Evolutionary conservation across 1,284 basidiomycete species (phyloP), one percentile per base, ranked within the genome.

Genomic region (Trichosporon coremiiforme): DNA sequence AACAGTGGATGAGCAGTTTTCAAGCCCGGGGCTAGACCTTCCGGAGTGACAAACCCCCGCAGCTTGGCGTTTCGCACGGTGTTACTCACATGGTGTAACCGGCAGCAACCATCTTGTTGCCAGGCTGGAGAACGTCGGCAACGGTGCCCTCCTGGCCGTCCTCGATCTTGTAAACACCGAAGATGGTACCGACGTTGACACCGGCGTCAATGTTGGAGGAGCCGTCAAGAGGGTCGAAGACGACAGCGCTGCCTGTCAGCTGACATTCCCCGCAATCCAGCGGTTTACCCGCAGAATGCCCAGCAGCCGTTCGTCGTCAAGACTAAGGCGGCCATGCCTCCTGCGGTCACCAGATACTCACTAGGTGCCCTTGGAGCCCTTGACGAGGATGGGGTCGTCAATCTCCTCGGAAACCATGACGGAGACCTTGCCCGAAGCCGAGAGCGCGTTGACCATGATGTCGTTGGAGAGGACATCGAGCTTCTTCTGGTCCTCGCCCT

Each of bases 401-500:
- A 83, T 72, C 75, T 98, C 96, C 84, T 99, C 97, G 10, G 94
- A 97, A 68, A 99, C 95, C 77, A 99, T 91, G 35, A 99, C 95
- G 20, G 95, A 91, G 12, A 91, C 92, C 88, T 97, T 98, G 72
- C 97, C 94, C 31, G 93, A 95, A 1, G 95, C 94, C 47, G 92
- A 88, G 60, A 98, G 88, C 50, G 93, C 90, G 79, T 98, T 99
- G 83, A 99, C 89, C 97, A 99, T 99, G 87, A 99, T 99, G 83
- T 99, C 95, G 84, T 99, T 99, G 25, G 95, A 93, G 66, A 99
- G 87, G 22, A 98, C 91, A 81, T 98, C 96, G 69, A 99, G 88
- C 86, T 99, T 99, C 88, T 99, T 99, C 87, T 99, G 97, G 82
- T 98, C 97, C 84, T 99, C 97, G 65, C 97, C 97, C 84, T 97